A percentile compares a stretch with the other conserved stretches of the same genome.
Conservation (phyloP, 345 rosid species). For the Gossypium thurberi region DNA sequence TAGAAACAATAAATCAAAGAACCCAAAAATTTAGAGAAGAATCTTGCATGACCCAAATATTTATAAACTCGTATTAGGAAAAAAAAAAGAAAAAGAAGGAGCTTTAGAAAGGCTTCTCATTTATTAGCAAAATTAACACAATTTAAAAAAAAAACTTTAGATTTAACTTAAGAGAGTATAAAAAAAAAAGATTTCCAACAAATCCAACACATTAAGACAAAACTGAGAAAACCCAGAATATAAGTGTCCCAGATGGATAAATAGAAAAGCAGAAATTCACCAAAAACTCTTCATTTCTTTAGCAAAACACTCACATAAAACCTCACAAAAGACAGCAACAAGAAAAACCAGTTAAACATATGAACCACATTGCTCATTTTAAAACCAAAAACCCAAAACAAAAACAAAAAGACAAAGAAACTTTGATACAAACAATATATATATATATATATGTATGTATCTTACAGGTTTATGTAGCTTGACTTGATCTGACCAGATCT, state of each 20-base stretch:
- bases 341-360: conserved; percentile 17
- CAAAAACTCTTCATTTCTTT: not conserved
- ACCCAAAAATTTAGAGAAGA: not conserved
- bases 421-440: conserved; percentile 4
- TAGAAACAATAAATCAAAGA: not conserved
- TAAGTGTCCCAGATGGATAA: not conserved
- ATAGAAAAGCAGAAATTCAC: not conserved
- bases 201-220: not conserved
- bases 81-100: not conserved
- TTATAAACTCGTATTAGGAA: not conserved
- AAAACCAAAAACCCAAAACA: not conserved
- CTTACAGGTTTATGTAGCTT: conserved; percentile 29
- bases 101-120: not conserved
- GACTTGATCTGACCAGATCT: conserved; percentile 56
- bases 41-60: not conserved
- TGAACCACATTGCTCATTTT: conserved; percentile 22
- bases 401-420: conserved; percentile 6
- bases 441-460: not conserved
- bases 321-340: not conserved
- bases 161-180: not conserved
- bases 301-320: not conserved
- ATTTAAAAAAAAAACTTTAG: not conserved
- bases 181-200: not conserved
- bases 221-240: not conserved
- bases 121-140: not conserved